Base-by-base conservation (phyloP, 2,329 filamentous ascomycete genomes). In the Aureobasidium leucospermi region DNA sequence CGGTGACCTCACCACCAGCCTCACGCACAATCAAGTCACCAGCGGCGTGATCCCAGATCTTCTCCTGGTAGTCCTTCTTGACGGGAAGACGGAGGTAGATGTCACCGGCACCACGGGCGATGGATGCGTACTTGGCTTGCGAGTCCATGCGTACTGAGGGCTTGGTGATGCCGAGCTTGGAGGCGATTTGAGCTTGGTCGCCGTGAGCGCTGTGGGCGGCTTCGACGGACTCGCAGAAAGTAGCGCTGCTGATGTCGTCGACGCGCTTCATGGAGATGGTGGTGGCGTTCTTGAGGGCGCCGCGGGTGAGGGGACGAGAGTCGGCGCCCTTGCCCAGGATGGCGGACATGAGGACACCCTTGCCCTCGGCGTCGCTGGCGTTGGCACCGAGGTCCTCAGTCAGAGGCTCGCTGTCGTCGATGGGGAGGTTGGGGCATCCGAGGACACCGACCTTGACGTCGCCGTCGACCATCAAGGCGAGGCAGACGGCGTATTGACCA, bases 21-120 rank as follows among this genome's bases (percentile, higher is more conserved):
- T 99, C 95, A 60, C 92, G 82, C 42, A 97, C 94, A 65, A 99
- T 92, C 61, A 99, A 77, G 68, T 96, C 92, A 42, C 94, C 94
- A 11, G 93, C 94, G 16, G 94, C 94, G 73, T 99, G 94, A 71
- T 99, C 94, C 94, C 94, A 99, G 66, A 99, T 99, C 84, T 99
- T 99, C 81, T 99, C 94, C 73, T 96, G 85, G 77, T 99, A 99
- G 58, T 87, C 86, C 67, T 87, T 88, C 71, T 84, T 88, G 31
- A 90, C 87, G 3, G 94, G 94, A 61, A 99, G 78, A 58, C 95
- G 84, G 60, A 99, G 82, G 76, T 99, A 99, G 65, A 99, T 86
- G 70, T 99, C 94, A 52, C 92, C 94, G 5, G 92, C 91, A 47
- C 94, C 94, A 63, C 94, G 83, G 38, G 94, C 94, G 71, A 99